phyloP scores from a whole-genome alignment of 495 filamentous ascomycete species.

The Hypoxylon fuscum region DNA sequence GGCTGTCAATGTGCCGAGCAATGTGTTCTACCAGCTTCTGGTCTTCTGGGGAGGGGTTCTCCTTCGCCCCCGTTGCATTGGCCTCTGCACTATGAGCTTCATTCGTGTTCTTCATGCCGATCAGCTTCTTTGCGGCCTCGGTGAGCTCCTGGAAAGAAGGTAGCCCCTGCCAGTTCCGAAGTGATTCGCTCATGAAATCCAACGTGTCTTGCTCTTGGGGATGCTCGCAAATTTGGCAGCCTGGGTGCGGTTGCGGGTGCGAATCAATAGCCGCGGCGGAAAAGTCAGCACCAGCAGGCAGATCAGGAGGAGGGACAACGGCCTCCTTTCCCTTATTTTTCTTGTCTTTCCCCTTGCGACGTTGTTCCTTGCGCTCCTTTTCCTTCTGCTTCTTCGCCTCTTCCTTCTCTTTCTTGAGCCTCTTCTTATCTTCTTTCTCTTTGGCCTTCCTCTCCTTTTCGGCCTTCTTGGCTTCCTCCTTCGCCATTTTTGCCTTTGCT shows the following conservation, averaged over 20 bases:
- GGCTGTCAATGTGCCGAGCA: conserved; percentile 22
- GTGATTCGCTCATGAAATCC: conserved; percentile 17
- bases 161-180: conserved; percentile 14
- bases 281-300: conserved; percentile 8
- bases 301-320: conserved; percentile 11
- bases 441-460: conserved; percentile 39
- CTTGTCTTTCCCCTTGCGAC: conserved; percentile 28
- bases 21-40: conserved; percentile 31
- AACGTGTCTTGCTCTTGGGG: conserved; percentile 21
- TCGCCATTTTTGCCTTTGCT: conserved; percentile 16
- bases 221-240: conserved; percentile 24
- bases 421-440: conserved; percentile 37
- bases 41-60: conserved; percentile 1
- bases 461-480: conserved; percentile 26
- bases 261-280: conserved; percentile 11
- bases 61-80: no score
- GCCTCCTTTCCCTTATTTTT: conserved; percentile 23
- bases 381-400: conserved; percentile 19
- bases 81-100: not conserved
- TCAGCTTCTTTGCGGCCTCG: conserved; percentile 16
- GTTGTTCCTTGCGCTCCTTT: conserved; percentile 31
- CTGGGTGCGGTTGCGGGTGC: conserved; percentile 13
- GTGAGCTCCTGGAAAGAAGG: conserved; percentile 27
- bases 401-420: conserved; percentile 27
- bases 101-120: conserved; percentile 6